Evolutionary conservation across 192 early-diverging fungal species (phyloP).

Genomic region (Backusella morwellensis): DNA sequence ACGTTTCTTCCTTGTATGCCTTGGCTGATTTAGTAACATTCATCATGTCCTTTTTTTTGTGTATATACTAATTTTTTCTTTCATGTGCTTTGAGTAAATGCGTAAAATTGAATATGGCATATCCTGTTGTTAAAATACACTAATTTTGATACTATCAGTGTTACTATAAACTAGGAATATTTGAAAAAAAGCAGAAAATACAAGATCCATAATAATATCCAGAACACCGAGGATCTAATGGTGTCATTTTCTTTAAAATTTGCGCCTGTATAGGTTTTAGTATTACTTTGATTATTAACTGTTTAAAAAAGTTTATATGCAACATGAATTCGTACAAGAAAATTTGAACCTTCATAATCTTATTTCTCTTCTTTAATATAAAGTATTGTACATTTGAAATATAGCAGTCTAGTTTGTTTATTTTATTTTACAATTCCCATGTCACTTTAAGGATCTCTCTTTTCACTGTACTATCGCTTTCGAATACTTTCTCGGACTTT

Average conservation of each 20-base stretch:
- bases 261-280: too few species aligned
- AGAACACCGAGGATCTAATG: too few species aligned
- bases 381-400: neutral
- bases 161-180: too few species aligned
- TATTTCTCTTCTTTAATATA: neutral
- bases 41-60: neutral
- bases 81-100: neutral
- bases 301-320: neutral
- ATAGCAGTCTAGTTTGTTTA: neutral
- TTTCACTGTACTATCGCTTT: constrained; percentile 39
- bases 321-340: neutral
- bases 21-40: neutral
- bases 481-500: constrained; percentile 30
- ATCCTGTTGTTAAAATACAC: neutral
- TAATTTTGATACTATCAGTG: too few species aligned
- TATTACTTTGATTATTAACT: too few species aligned
- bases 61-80: neutral
- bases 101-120: neutral
- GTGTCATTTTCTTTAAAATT: too few species aligned
- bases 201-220: too few species aligned
- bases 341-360: neutral
- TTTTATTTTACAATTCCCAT: constrained; percentile 30
- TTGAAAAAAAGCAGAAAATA: too few species aligned
- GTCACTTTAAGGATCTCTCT: constrained; percentile 35
- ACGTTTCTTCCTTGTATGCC: neutral